Base-by-base conservation (phyloP, 306 rosid genomes). In the Alnus rubra region DNA sequence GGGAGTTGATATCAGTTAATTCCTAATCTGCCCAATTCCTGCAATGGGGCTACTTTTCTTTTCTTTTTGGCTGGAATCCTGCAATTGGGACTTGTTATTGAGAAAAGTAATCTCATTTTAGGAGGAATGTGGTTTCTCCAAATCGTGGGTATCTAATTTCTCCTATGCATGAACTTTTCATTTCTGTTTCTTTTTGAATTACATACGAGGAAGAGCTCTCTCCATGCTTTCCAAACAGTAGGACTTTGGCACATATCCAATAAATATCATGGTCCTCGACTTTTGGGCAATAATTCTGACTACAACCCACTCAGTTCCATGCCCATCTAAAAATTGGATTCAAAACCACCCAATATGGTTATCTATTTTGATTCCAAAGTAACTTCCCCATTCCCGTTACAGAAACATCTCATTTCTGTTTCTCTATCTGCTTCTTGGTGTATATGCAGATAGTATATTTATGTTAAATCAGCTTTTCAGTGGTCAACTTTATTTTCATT, bases 61-160 rank as follows among this genome's bases (percentile, higher is more conserved):
- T 9, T 9, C 5, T 42, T 3, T 67, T 67, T 42, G 4, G 16
- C 28, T 10, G 14, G 72, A 39, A 31, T 62, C n/a, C n/a, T 67
- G 6, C 13, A 9, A 39, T 18, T 18, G 30, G 14, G 50, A 67
- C 50, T 67, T 39, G 1, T 44, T 67, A 42, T 35, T 67, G 72
- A n/a, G 31, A 67, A 65, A 39, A 67, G 30, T 67, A 63, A 67
- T 67, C 42, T 18, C 50, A 67, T 39, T 71, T 72, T 79, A 74
- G 42, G 80, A 73, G 50, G 76, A 53, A 72, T 55, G 70, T 69
- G 50, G 74, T 74, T 84, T 78, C 73, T 62, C 69, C 77, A 28
- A 64, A 48, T 50, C 64, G 65, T 74, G 74, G 77, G 72, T 69
- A 15, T 80, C 16, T 48, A 72, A 71, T 78, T 72, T 74, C 74